phyloP scores from a whole-genome alignment of 169 alveolate genomes.

The Sarcocystis neurona region DNA sequence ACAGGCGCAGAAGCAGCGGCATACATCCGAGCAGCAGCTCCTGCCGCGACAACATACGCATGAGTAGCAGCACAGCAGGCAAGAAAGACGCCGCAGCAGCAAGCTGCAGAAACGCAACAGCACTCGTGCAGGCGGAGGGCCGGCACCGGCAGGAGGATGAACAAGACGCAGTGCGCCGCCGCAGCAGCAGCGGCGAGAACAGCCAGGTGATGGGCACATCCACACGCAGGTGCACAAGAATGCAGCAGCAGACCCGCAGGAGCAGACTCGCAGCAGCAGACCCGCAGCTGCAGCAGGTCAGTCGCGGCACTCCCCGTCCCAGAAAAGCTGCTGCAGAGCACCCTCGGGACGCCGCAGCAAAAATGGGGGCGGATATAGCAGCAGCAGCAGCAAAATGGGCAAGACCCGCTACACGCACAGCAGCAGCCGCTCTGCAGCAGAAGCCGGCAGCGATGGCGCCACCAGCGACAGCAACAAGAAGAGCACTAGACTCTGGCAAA shows the following conservation, averaged over 20 bases:
- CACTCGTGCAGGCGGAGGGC: too few relatives aligned
- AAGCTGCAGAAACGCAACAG: too few relatives aligned
- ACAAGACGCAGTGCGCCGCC: too few relatives aligned
- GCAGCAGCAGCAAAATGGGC: slow-evolving; percentile 13
- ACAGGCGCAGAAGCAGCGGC: too few relatives aligned
- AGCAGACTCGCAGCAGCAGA: too few relatives aligned
- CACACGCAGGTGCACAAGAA: too few relatives aligned
- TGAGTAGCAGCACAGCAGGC: neutral
- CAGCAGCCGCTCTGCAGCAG: slow-evolving; percentile 28
- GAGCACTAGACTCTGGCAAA: neutral
- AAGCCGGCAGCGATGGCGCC: neutral
- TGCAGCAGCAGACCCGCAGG: too few relatives aligned
- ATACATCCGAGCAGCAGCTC: neutral
- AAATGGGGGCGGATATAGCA: neutral
- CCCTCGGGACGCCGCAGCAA: neutral
- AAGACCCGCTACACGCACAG: too few relatives aligned
- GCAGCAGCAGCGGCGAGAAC: too few relatives aligned
- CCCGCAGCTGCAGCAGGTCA: too few relatives aligned
- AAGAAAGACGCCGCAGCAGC: slow-evolving; percentile 23
- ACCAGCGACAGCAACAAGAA: neutral
- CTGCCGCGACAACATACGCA: neutral
- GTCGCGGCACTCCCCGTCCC: neutral
- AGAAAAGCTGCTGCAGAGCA: neutral
- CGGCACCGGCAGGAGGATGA: too few relatives aligned
- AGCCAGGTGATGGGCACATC: too few relatives aligned